Percentiles rank a stretch among this genome's conserved stretches.
Evolutionary conservation across 2,329 filamentous ascomycete species (phyloP).

Genomic region (Sporothrix inflata): DNA sequence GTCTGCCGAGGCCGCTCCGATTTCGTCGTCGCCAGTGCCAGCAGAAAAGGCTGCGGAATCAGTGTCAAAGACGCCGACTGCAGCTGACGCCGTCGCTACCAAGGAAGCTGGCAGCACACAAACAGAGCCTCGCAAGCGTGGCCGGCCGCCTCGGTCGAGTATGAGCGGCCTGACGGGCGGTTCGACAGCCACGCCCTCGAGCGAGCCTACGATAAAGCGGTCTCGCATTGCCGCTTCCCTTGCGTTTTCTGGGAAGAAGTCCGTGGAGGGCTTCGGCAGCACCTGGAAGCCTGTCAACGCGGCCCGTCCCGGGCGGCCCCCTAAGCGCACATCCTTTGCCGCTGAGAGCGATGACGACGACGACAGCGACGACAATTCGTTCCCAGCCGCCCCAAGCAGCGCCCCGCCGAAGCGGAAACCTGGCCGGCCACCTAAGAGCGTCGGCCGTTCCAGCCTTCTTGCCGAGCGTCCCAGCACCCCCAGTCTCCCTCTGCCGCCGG

Average conservation of each 20-base stretch:
- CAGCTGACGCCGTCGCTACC: not conserved
- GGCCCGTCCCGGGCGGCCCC: not conserved
- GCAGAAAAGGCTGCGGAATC: not conserved
- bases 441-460: slow-evolving; percentile 32
- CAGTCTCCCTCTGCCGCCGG: slow-evolving; percentile 29
- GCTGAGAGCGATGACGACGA: slow-evolving; percentile 29
- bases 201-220: slow-evolving; percentile 37
- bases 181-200: not conserved
- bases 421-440: slow-evolving; percentile 42
- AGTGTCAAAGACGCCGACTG: not conserved
- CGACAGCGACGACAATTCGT: slow-evolving; percentile 37
- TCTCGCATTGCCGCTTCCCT: not conserved
- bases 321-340: not conserved
- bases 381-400: not conserved
- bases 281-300: slow-evolving; percentile 25
- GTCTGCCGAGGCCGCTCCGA: not conserved
- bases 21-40: not conserved
- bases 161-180: not conserved
- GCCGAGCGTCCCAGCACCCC: not conserved
- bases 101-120: slow-evolving; percentile 20
- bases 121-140: slow-evolving; percentile 27
- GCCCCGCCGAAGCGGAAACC: slow-evolving; percentile 36
- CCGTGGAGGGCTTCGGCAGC: slow-evolving; percentile 20
- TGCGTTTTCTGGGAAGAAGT: not conserved
- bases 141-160: slow-evolving; percentile 27